Evolutionary conservation across 2,329 filamentous ascomycete species (phyloP).

Genomic region (Fusarium sp.): DNA sequence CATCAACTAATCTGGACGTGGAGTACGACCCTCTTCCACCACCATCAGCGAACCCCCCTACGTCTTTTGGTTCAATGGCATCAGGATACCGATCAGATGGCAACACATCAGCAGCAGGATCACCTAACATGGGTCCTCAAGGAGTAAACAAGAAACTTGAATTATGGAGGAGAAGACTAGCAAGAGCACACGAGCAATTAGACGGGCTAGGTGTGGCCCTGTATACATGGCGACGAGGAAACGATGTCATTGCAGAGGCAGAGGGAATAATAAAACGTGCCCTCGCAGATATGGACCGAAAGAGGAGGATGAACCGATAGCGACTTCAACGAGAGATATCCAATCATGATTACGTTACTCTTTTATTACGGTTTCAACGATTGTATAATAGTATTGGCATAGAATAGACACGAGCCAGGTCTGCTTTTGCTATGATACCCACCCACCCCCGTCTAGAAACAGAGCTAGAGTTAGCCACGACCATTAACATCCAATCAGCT

Average conservation of each 20-base stretch:
- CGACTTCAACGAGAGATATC: background rate
- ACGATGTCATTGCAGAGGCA: constrained; percentile 75
- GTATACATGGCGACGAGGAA: constrained; percentile 78
- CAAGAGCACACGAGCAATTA: constrained; percentile 71
- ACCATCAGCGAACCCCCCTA: constrained; percentile 41
- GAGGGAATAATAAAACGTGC: constrained; percentile 71
- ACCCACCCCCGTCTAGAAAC: background rate
- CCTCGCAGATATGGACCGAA: constrained; percentile 56
- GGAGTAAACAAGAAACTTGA: constrained; percentile 74
- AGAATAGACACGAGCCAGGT: background rate
- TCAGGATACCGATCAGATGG: constrained; percentile 48
- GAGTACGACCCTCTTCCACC: constrained; percentile 57
- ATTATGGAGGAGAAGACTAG: constrained; percentile 76
- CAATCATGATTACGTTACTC: background rate
- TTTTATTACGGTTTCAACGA: background rate
- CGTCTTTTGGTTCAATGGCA: constrained; percentile 41
- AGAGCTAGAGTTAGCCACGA: background rate
- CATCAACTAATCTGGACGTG: constrained; percentile 54
- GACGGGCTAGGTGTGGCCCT: constrained; percentile 73
- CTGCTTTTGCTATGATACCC: constrained; percentile 2
- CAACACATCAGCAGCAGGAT: constrained; percentile 50
- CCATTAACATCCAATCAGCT: constrained; percentile 20
- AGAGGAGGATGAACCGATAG: constrained; percentile 31
- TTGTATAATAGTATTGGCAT: constrained; percentile 9
- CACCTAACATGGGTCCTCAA: constrained; percentile 51